These are phyloP conservation scores for Colletotrichum sp. DNA, from an alignment of 2,329 filamentous ascomycete genomes.

Conservation along the genomic window DNA sequence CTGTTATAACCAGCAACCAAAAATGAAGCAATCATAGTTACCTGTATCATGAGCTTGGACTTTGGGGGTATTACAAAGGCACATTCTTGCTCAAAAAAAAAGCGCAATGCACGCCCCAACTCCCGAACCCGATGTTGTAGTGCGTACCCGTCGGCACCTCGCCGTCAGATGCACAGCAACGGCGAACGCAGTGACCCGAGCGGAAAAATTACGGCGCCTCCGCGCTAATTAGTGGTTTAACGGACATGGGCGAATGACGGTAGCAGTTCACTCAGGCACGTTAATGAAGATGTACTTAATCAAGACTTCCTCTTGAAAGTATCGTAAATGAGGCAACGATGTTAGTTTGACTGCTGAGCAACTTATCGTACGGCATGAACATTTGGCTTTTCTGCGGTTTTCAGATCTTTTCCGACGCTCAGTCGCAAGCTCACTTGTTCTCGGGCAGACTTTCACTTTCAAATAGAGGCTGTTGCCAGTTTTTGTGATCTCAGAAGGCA, in stretches of 20 bases:
- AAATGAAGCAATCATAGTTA: neutral
- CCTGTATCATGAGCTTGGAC: neutral
- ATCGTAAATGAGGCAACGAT: neutral
- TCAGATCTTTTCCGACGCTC: neutral
- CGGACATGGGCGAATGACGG: neutral
- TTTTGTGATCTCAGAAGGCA: neutral
- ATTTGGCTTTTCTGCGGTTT: neutral
- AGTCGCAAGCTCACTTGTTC: neutral
- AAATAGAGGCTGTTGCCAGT: neutral
- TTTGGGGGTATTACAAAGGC: neutral
- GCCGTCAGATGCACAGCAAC: neutral
- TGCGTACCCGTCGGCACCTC: neutral
- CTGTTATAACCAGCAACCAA: neutral
- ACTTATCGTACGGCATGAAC: neutral
- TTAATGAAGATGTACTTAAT: neutral
- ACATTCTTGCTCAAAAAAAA: neutral
- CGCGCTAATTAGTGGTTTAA: neutral
- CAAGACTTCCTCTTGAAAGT: neutral
- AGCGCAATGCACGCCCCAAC: neutral
- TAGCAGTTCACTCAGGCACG: neutral
- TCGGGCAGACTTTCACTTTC: neutral
- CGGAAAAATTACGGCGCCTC: neutral
- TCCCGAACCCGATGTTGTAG: neutral
- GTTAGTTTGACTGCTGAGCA: neutral
- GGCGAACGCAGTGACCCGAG: neutral